Evolutionary conservation across 2,329 filamentous ascomycete species (phyloP).

Genomic region (Ceratocystis smalleyi): DNA sequence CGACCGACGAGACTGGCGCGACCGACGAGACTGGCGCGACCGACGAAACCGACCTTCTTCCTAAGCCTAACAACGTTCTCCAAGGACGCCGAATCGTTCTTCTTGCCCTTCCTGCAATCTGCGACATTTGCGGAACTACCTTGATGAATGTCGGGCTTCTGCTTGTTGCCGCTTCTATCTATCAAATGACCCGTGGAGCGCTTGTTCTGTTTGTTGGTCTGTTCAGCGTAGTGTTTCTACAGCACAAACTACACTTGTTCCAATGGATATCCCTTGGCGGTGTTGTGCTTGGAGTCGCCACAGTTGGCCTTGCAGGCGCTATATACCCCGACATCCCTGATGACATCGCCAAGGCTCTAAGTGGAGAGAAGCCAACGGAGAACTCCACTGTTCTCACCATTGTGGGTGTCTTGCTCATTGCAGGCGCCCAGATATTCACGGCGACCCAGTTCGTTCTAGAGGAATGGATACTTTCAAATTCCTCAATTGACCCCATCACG

Average conservation of each 20-base stretch:
- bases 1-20: conserved; percentile 31
- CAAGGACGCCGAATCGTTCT: conserved; percentile 56
- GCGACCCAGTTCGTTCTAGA: conserved; percentile 92
- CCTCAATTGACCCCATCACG: conserved; percentile 57
- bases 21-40: conserved; percentile 32
- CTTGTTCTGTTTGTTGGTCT: conserved; percentile 89
- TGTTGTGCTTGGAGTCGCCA: conserved; percentile 71
- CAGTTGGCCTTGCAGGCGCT: conserved; percentile 80
- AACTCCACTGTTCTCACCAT: conserved; percentile 41
- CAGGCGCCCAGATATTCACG: conserved; percentile 89
- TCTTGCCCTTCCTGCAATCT: conserved; percentile 73
- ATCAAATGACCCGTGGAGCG: conserved; percentile 95
- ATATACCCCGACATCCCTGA: conserved; percentile 47
- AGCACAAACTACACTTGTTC: conserved; percentile 63
- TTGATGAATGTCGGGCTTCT: conserved; percentile 93
- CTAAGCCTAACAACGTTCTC: conserved; percentile 46
- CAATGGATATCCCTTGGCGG: conserved; percentile 83
- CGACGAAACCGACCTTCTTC: conserved; percentile 23
- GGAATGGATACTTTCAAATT: conserved; percentile 68
- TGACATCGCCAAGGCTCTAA: conserved; percentile 23
- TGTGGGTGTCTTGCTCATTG: conserved; percentile 77
- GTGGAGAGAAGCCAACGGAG: conserved; percentile 27
- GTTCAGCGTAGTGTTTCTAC: conserved; percentile 84
- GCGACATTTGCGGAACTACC: conserved; percentile 88
- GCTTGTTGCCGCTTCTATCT: conserved; percentile 89